Base-by-base conservation (phyloP, 129 eudicot species). In the Flaveria bidentis region DNA sequence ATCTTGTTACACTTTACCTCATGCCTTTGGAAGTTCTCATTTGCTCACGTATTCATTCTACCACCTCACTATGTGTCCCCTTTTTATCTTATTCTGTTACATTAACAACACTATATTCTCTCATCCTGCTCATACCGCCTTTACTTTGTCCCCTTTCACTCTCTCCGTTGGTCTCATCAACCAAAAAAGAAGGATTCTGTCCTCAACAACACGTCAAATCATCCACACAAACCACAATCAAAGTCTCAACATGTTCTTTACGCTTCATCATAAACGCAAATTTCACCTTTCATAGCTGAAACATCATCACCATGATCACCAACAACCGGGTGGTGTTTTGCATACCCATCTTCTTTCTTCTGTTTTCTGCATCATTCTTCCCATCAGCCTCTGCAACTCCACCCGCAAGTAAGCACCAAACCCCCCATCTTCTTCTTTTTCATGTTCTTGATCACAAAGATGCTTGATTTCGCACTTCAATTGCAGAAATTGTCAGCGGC, bases 401-500 rank as follows among this genome's bases (percentile, higher is more conserved):
- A 2, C 81, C 96, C 63, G 88, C 92, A 76, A 90, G 96, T 93
- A 45, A 88, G 95, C 73, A 3, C 42, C 36, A 45, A 69, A 33
- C 23, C 2, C 62, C 17, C 58, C 45, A 45, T 6, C 62, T 25
- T 58, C 13, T 0, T 10, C 16, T 56, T 6, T 28, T 22, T 60
- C 2, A 20, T 44, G 4, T 15, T 4, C 65, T 30, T 64, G 16
- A 68, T 20, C 23, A n/a, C 6, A 2, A 30, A 33, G 65, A 7
- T 65, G 14, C 11, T 23, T 72, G 36, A 71, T 79, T 71, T 8
- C 15, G 71, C 39, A 16, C 3, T 72, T 13, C 17, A 14, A 51
- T 58, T 84, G 83, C 86, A 94, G 99, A 79, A 85, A 85, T 94
- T 84, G 84, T 89, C 25, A 82, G 87, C 82, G 97, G 96, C 85